Conservation (phyloP, 2,329 filamentous ascomycete genomes). For the Cordyceps militaris region DNA sequence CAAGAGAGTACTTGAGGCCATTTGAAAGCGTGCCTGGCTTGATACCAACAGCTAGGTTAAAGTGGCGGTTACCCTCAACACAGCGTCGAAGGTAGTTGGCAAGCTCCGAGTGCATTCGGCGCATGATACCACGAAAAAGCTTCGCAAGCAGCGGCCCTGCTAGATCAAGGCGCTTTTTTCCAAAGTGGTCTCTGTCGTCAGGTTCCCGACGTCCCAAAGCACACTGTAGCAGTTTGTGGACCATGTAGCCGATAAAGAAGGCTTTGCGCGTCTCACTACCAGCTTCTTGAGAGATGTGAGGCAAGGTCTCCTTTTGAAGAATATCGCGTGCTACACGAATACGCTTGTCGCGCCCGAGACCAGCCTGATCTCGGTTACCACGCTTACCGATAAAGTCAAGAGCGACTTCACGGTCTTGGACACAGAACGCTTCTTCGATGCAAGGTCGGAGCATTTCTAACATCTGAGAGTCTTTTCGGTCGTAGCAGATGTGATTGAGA, state of each 20-base stretch:
- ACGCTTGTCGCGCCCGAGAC: slow-evolving; percentile 76
- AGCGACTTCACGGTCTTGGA: slow-evolving; percentile 90
- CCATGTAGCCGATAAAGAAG: slow-evolving; percentile 98
- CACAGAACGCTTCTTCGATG: slow-evolving; percentile 93
- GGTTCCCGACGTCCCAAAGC: slow-evolving; percentile 87
- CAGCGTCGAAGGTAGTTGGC: slow-evolving; percentile 87
- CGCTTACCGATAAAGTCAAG: slow-evolving; percentile 94
- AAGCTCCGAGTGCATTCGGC: slow-evolving; percentile 84
- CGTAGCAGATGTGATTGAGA: slow-evolving; percentile 94
- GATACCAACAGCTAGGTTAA: slow-evolving; percentile 84
- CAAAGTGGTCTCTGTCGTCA: slow-evolving; percentile 97
- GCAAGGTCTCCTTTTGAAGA: slow-evolving; percentile 91
- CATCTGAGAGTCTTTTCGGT: slow-evolving; percentile 93
- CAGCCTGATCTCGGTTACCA: slow-evolving; percentile 54
- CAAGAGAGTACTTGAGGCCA: slow-evolving; percentile 91
- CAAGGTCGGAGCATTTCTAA: slow-evolving; percentile 95
- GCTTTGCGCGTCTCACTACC: slow-evolving; percentile 94
- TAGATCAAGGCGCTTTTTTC: slow-evolving; percentile 95
- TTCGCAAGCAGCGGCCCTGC: slow-evolving; percentile 93
- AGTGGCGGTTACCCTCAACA: slow-evolving; percentile 81
- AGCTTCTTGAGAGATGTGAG: slow-evolving; percentile 91
- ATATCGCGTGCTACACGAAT: slow-evolving; percentile 89
- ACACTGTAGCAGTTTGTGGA: slow-evolving; percentile 89
- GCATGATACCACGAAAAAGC: slow-evolving; percentile 86
- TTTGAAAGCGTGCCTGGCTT: slow-evolving; percentile 89